Base-by-base conservation (phyloP, 371 early-diverging fungal genomes). In the Syncephalastrum sp. region DNA sequence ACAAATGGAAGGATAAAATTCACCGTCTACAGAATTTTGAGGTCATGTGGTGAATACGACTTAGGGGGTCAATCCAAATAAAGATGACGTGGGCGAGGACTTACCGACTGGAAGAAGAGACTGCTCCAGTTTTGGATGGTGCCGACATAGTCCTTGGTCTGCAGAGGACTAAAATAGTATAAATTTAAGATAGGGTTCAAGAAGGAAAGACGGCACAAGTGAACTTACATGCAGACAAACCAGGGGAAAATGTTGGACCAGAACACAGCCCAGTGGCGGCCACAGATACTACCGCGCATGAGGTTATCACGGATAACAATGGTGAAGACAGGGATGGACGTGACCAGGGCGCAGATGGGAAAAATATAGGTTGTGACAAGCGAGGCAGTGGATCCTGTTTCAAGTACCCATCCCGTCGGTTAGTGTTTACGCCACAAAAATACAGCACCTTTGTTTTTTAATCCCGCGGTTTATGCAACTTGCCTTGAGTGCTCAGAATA, bases 1-100 rank as follows among this genome's bases (percentile, higher is more conserved):
- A 88, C 53, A 27, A 92, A 74, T 3, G 92, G 92, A 21, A 91
- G 65, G 29, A 92, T 82, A 61, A 88, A 92, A 64, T 90, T 92
- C 24, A 89, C 83, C 3, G 84, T 81, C 56, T 89, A 82, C 8
- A 78, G 74, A 62, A 12, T 7, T 46, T 46, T 3, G 16, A 16
- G 5, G 14, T 12, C 10, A 46, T 19, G 6, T 16, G 17, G 21
- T 21, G 6, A 46, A 15, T 19, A 15, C 15, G 23, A 46, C 1
- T 33, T 33, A 10, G 10, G 12, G 12, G 12, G 0, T 33, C 10
- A 33, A 10, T 8, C 5, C 38, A 88, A 77, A 53, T 81, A 52
- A 55, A 79, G 62, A 23, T 81, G 77, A 48, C 21, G 21, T 21
- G 21, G 21, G 42, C 27, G 27, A 21, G 38, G 13, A 23, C 54